Evolutionary conservation across 129 eudicot genomes (phyloP).

Genomic region (Tagetes patula): DNA sequence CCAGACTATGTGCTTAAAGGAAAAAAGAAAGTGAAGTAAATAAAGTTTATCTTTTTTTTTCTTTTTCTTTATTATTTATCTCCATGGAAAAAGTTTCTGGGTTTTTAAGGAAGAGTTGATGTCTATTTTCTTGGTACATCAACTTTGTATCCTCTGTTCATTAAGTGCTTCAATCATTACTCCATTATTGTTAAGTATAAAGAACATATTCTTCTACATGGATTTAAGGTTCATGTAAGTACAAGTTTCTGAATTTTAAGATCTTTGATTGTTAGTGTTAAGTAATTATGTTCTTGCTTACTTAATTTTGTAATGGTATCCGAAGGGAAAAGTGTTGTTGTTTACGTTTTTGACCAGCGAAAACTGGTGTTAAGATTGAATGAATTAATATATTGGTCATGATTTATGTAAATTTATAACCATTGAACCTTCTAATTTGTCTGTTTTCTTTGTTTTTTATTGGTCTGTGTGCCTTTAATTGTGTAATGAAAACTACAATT

Average conservation of each 20-base stretch:
- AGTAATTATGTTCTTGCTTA: slow-evolving; percentile 12
- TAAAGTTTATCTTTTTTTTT: slow-evolving; percentile 19
- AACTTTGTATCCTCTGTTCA: slow-evolving; percentile 26
- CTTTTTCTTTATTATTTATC: slow-evolving; percentile 15
- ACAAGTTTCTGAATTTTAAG: slow-evolving; percentile 16
- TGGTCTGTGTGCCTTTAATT: slow-evolving; percentile 21
- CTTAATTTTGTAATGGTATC: slow-evolving; percentile 19
- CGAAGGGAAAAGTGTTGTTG: background rate
- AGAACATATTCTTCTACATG: slow-evolving; percentile 6
- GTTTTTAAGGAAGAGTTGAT: slow-evolving; percentile 28
- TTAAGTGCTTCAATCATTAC: slow-evolving; percentile 26
- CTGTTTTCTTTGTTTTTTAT: background rate
- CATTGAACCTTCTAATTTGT: slow-evolving; percentile 34
- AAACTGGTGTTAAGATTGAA: slow-evolving; percentile 1
- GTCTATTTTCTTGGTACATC: slow-evolving; percentile 23
- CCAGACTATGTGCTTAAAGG: slow-evolving; percentile 28
- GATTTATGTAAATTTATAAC: slow-evolving; percentile 18
- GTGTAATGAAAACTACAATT: slow-evolving; percentile 13
- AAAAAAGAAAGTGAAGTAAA: slow-evolving; percentile 31
- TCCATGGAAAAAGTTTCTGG: slow-evolving; percentile 22
- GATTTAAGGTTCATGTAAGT: slow-evolving; percentile 23
- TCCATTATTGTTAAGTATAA: slow-evolving; percentile 20
- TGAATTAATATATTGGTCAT: background rate
- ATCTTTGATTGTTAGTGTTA: slow-evolving; percentile 11
- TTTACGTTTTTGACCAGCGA: background rate